Base-by-base conservation (phyloP, 192 early-diverging fungal genomes). In the Coemansia sp. region DNA sequence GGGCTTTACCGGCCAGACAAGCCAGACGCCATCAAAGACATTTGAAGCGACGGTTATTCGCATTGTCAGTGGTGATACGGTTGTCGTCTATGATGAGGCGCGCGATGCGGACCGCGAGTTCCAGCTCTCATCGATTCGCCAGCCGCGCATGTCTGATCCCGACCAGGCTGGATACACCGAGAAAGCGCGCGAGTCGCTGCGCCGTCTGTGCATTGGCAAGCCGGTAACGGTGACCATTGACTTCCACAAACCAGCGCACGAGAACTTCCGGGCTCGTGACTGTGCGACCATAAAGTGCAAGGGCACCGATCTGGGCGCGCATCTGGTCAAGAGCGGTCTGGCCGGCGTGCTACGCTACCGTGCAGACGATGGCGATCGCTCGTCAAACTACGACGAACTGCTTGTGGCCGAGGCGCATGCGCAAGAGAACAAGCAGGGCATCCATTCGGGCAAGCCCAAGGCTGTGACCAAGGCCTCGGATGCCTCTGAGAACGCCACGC, bases 221-320 rank as follows among this genome's bases (percentile, higher is more conserved):
- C 82, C 83, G 28, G 96, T 93, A n/a, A 79, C 72, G 4, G 69
- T 72, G 57, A 65, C 76, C 80, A 44, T 85, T 72, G 97, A 96
- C 67, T 99, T 92, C 70, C 71, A 88, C 64, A 93, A 95, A 64
- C 93, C 93, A n/a, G 89, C 95, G 3, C 82, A 87, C 38, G 94
- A 91, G 48, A 83, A 83, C 21, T 95, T 87, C 78, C 93, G 93
- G 59, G 85, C 86, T 40, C 88, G 88, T 28, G 90, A 93, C 53
- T 97, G 94, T 69, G 97, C 88, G 21, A 95, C 93, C 5, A 72
- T 99, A 20, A 86, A 75, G 21, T 56, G 86, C 28, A 86, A 86
- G 5, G 84, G 84, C 42, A 68, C 68, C 42, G 88, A 90, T 47
- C 64, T 86, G 23, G 88, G 82, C 26, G 82, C 82, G 31, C 77